Conservation (phyloP, 2,329 filamentous ascomycete species). For the Acephala macrosclerotiorum region DNA sequence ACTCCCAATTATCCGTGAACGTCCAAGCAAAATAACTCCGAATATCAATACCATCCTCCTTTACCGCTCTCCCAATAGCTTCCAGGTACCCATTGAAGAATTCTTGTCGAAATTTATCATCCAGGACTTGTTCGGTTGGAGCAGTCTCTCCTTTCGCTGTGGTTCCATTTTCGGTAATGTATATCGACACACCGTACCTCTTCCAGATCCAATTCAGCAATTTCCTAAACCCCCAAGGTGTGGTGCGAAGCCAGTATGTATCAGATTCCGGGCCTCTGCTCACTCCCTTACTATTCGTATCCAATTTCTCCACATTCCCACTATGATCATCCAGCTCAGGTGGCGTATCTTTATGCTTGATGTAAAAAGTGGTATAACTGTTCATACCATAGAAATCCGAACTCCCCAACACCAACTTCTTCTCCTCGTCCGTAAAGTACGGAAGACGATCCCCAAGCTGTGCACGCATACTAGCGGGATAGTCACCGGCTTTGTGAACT, state of each 20-base stretch:
- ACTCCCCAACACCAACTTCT: conserved; percentile 73
- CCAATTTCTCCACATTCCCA: conserved; percentile 77
- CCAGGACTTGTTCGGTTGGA: conserved; percentile 69
- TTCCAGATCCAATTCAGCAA: conserved; percentile 79
- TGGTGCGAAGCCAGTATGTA: conserved; percentile 79
- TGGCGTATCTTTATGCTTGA: conserved; percentile 71
- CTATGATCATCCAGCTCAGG: conserved; percentile 71
- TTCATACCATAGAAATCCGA: conserved; percentile 96
- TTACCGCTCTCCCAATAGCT: conserved; percentile 76
- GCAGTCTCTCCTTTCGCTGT: conserved; percentile 84
- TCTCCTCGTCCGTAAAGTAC: conserved; percentile 72
- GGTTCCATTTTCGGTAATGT: conserved; percentile 88
- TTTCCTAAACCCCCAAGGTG: conserved; percentile 77
- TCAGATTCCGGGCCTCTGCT: conserved; percentile 82
- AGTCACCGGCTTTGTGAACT: conserved; percentile 78
- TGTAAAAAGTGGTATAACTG: conserved; percentile 87
- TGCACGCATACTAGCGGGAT: conserved; percentile 81
- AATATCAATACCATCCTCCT: conserved; percentile 78
- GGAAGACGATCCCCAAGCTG: conserved; percentile 84
- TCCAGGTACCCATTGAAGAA: conserved; percentile 81
- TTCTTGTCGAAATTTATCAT: conserved; percentile 80
- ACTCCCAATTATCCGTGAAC: conserved; percentile 67
- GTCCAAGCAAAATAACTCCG: conserved; percentile 86
- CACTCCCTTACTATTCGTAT: conserved; percentile 74
- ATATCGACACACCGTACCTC: conserved; percentile 80